A percentile compares a stretch with the other conserved stretches of the same genome.
phyloP scores from a whole-genome alignment of 1,284 basidiomycete species.

The Melampsora abietis-canadensis region DNA sequence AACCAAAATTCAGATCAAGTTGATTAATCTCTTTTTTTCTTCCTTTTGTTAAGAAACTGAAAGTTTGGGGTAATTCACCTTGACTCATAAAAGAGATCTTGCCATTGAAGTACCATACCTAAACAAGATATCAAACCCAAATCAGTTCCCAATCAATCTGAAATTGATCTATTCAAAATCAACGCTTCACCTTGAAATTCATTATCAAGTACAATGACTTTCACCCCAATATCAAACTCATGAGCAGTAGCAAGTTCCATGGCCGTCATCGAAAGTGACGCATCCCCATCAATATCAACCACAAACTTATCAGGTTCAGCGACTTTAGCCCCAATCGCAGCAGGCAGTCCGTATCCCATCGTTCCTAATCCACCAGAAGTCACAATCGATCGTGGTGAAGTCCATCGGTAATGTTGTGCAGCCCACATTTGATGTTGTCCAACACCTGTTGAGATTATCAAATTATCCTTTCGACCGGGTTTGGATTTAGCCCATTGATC shows the following conservation, averaged over 20 bases:
- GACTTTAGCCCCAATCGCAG: slow-evolving; percentile 93
- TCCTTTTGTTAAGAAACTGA: too few species aligned
- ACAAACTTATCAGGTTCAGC: slow-evolving; percentile 90
- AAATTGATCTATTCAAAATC: not conserved
- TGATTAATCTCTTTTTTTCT: slow-evolving; percentile 68
- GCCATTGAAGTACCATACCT: slow-evolving; percentile 99
- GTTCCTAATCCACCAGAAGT: slow-evolving; percentile 90
- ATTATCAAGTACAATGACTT: slow-evolving; percentile 60
- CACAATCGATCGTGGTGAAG: slow-evolving; percentile 77
- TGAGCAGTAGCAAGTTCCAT: slow-evolving; percentile 96
- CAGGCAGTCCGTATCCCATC: slow-evolving; percentile 95
- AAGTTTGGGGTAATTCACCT: not conserved
- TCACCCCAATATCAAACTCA: slow-evolving; percentile 88
- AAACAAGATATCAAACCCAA: slow-evolving; percentile 91
- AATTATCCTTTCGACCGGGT: slow-evolving; percentile 71
- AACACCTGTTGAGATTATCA: slow-evolving; percentile 87
- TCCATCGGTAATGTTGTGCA: slow-evolving; percentile 90
- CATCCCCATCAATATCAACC: slow-evolving; percentile 94
- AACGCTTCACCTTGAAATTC: slow-evolving; percentile 53
- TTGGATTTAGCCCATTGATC: slow-evolving; percentile 64
- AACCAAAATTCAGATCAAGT: slow-evolving; percentile 73
- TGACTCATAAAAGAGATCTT: slow-evolving; percentile 60
- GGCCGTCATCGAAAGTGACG: slow-evolving; percentile 97
- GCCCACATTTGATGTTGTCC: slow-evolving; percentile 99
- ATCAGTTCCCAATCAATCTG: not conserved